Base-by-base conservation (phyloP, 2,329 filamentous ascomycete species). In the Neurospora sp. region DNA sequence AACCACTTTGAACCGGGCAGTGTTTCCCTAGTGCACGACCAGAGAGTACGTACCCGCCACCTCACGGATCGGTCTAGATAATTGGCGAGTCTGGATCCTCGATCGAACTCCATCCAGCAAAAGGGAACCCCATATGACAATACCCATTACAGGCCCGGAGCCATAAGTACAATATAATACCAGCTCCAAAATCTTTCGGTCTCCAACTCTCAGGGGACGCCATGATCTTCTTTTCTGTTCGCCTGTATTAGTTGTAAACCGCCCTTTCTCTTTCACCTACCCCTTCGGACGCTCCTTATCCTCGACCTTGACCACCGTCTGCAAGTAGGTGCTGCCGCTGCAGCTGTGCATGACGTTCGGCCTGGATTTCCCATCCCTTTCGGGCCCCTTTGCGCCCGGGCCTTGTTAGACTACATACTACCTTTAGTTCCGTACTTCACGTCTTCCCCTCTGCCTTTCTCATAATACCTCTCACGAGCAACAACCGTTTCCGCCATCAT, bases 351-450 rank as follows among this genome's bases (percentile, higher is more conserved):
- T 74, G 73, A 74, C 72, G 72, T 57, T 72, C 70, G 41, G 68
- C 65, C 66, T 69, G 69, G 67, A 65, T 66, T 41, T 74, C 71
- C 39, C 69, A 66, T 71, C 71, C 72, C 69, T 33, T 38, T 68
- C 57, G 74, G 73, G 74, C 72, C 73, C 68, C 67, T 68, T 72
- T 72, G 71, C 74, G 71, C 72, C 71, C 72, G 70, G 67, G 41
- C 38, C 68, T 67, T 65, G 52, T 62, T 57, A 57, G 23, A 57
- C 46, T 8, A 57, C 19, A 28, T 57, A 57, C 23, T 33, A 28
- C 46, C 11, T 28, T 62, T 33, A 62, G 12, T 62, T 36, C 28
- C 12, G 23, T 69, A 43, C 37, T 69, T 66, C 28, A 57, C 43
- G 37, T 67, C 71, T 33, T 52, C 23, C 19, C 66, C 37, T 17